Percentiles rank a stretch among this genome's conserved stretches.
These are phyloP conservation scores for Colletotrichum coccodes DNA, from an alignment of 2,329 filamentous ascomycete species.

Conservation along the genomic window DNA sequence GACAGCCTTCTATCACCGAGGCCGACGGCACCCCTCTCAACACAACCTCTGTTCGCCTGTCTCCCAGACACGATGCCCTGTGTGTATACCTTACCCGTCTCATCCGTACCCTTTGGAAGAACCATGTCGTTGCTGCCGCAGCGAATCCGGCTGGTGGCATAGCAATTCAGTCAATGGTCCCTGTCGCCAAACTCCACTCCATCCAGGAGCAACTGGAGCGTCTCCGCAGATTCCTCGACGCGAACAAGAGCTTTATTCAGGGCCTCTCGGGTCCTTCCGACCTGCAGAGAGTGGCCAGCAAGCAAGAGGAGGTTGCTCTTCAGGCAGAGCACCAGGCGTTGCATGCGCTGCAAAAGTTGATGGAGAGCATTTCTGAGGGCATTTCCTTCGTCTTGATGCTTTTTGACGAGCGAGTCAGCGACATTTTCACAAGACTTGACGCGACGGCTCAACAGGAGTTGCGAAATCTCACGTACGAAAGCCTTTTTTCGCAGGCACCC, in stretches of 20 bases:
- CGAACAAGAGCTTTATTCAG: constrained; percentile 93
- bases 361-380: constrained; percentile 92
- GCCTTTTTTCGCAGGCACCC: constrained; percentile 80
- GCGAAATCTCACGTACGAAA: constrained; percentile 84
- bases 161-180: constrained; percentile 74
- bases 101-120: constrained; percentile 90
- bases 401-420: constrained; percentile 91
- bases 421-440: constrained; percentile 83
- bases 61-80: constrained; percentile 88
- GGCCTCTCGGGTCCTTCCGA: constrained; percentile 92
- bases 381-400: constrained; percentile 96
- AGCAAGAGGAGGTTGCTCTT: constrained; percentile 90
- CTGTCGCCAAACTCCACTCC: constrained; percentile 73
- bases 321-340: constrained; percentile 96
- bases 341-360: constrained; percentile 84
- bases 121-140: constrained; percentile 72
- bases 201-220: constrained; percentile 86
- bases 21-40: constrained; percentile 76
- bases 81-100: constrained; percentile 88
- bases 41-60: constrained; percentile 86
- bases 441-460: constrained; percentile 76
- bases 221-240: constrained; percentile 82
- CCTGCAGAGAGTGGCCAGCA: constrained; percentile 78
- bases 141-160: constrained; percentile 66
- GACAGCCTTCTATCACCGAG: constrained; percentile 85